A percentile compares a stretch with the other conserved stretches of the same genome.
Evolutionary conservation across 2,329 filamentous ascomycete species (phyloP).

Genomic region (Corniculantispora saksenae): DNA sequence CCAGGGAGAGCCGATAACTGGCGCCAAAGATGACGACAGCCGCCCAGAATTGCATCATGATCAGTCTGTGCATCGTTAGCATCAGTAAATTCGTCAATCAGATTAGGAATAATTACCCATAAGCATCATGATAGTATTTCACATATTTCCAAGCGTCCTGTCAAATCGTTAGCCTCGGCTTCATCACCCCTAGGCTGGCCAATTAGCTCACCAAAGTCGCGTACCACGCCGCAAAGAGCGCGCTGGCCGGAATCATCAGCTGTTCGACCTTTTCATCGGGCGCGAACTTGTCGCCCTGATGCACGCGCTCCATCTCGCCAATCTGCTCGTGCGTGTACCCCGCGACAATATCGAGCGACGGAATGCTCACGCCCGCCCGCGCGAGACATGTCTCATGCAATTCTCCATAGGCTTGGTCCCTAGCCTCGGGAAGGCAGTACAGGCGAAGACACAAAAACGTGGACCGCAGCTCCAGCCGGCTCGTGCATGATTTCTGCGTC

Average conservation of each 20-base stretch:
- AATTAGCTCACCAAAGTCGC: constrained; percentile 38
- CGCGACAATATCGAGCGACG: constrained; percentile 35
- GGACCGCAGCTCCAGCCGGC: constrained; percentile 31
- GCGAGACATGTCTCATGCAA: constrained; percentile 39
- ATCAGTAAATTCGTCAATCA: constrained; percentile 12
- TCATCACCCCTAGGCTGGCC: neutral
- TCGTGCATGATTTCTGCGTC: constrained; percentile 32
- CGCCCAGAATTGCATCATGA: constrained; percentile 44
- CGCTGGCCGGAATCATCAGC: constrained; percentile 35
- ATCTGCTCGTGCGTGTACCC: constrained; percentile 38
- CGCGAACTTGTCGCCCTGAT: constrained; percentile 27
- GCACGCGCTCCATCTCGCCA: constrained; percentile 31
- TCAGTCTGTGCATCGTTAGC: constrained; percentile 23
- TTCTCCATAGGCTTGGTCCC: constrained; percentile 26
- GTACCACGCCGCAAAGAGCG: constrained; percentile 37
- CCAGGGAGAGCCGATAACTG: constrained; percentile 30
- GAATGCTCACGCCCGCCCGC: constrained; percentile 30
- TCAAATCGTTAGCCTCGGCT: neutral
- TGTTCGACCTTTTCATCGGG: constrained; percentile 26
- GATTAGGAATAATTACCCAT: constrained; percentile 34
- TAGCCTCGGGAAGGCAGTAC: constrained; percentile 35
- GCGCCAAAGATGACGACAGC: constrained; percentile 39
- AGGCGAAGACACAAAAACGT: constrained; percentile 40
- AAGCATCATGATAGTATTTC: constrained; percentile 35
- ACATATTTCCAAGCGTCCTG: constrained; percentile 40